Conservation (phyloP, 768 basidiomycete species). For the Boletellus ananas region DNA sequence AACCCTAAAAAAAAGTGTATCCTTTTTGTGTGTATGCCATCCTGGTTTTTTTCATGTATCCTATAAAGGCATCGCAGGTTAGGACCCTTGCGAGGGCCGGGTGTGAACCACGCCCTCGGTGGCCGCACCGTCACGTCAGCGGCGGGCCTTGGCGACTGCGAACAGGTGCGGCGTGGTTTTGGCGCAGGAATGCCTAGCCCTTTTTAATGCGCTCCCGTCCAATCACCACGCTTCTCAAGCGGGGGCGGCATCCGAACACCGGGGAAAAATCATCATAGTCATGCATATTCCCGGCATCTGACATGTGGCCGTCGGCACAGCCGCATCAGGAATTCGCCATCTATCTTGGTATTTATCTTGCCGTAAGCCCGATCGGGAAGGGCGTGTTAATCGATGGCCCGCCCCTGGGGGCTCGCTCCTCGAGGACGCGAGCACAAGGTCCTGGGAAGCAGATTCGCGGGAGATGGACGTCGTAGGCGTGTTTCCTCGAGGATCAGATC, state of each 20-base stretch:
- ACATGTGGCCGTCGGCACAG: slow-evolving; percentile 8
- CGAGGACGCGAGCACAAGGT: background rate
- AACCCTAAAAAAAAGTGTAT: slow-evolving; percentile 11
- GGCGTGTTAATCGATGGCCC: background rate
- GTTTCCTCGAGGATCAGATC: background rate
- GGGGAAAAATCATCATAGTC: background rate
- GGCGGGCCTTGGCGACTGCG: too few relatives aligned
- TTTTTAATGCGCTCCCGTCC: too few relatives aligned
- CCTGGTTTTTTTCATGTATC: slow-evolving; percentile 21
- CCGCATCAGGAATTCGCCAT: slow-evolving; percentile 4
- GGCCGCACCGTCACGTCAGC: slow-evolving; percentile 9
- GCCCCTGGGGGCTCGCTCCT: slow-evolving; percentile 5
- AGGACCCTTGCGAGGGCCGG: slow-evolving; percentile 1
- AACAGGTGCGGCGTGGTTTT: too few relatives aligned
- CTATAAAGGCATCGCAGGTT: slow-evolving; percentile 12
- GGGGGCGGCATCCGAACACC: slow-evolving; percentile 2
- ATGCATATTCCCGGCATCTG: too few relatives aligned
- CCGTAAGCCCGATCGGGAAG: slow-evolving; percentile 14
- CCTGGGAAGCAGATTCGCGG: background rate
- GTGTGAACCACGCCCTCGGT: slow-evolving; percentile 12
- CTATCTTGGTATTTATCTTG: slow-evolving; percentile 16
- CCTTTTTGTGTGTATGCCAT: slow-evolving; percentile 1
- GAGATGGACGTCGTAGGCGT: background rate
- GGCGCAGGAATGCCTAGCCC: too few relatives aligned
- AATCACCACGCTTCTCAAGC: too few relatives aligned